Conservation (phyloP, 352 stramenopile genomes). For the Phytophthora quininea region DNA sequence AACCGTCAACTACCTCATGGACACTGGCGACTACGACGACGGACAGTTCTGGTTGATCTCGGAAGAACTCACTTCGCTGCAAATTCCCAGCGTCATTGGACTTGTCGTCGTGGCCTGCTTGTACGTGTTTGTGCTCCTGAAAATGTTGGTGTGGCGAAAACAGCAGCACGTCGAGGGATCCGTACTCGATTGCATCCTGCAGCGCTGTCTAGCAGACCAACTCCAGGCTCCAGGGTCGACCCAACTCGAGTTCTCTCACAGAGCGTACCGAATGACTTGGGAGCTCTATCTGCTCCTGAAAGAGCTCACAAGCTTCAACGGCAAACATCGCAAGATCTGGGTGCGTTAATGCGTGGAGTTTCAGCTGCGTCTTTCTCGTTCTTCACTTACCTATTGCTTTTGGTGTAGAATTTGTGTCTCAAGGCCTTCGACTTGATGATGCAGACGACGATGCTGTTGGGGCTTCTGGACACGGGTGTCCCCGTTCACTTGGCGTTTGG, state of each 20-base stretch:
- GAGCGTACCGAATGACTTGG: conserved; percentile 16
- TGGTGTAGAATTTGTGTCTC: conserved; percentile 40
- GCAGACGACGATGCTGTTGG: conserved; percentile 28
- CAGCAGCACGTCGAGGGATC: background rate
- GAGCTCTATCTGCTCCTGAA: conserved; percentile 26
- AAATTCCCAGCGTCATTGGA: conserved; percentile 18
- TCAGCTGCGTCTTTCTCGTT: background rate
- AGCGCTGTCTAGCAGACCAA: too few relatives aligned
- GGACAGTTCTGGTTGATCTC: conserved; percentile 46
- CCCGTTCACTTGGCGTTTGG: conserved; percentile 27
- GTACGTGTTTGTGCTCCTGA: conserved; percentile 27
- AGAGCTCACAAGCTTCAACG: conserved; percentile 34
- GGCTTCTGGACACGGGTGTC: conserved; percentile 35
- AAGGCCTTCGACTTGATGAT: conserved; percentile 42
- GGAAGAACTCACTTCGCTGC: conserved; percentile 13
- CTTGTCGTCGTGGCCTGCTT: conserved; percentile 11
- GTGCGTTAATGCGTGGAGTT: conserved; percentile 17
- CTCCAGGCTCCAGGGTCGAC: too few relatives aligned
- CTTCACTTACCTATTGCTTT: background rate
- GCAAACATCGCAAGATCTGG: conserved; percentile 43
- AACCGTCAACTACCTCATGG: conserved; percentile 45
- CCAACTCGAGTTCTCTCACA: background rate
- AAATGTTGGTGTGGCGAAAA: conserved; percentile 28
- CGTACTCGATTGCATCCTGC: too few relatives aligned
- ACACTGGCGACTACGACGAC: conserved; percentile 38